These are phyloP conservation scores for Trichoderma citrinoviride DNA, from an alignment of 2,329 filamentous ascomycete genomes.

Conservation along the genomic window DNA sequence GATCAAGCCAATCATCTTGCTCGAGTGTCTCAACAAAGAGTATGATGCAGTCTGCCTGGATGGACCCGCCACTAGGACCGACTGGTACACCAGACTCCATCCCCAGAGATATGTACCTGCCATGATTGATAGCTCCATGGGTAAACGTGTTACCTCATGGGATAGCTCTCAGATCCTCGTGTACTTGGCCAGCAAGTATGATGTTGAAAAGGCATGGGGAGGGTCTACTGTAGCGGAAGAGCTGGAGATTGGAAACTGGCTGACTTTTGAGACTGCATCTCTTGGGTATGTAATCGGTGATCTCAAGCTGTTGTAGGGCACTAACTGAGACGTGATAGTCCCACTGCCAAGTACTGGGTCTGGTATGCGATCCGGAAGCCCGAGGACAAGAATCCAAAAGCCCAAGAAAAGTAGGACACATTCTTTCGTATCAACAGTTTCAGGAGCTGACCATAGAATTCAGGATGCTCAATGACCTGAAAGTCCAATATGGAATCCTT, in stretches of 20 bases:
- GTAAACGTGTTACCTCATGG: slow-evolving; percentile 13
- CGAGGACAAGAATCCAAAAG: slow-evolving; percentile 12
- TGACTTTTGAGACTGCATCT: slow-evolving; percentile 21
- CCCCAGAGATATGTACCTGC: slow-evolving; percentile 21
- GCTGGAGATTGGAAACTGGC: slow-evolving; percentile 17
- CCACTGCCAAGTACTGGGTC: slow-evolving; percentile 18
- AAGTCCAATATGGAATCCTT: slow-evolving; percentile 12
- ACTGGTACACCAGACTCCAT: slow-evolving; percentile 18
- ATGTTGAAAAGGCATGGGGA: neutral
- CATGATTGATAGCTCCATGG: slow-evolving; percentile 13
- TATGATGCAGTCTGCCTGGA: slow-evolving; percentile 15
- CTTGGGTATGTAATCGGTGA: slow-evolving; percentile 1
- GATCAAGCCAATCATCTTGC: slow-evolving; percentile 21
- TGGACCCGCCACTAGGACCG: slow-evolving; percentile 7
- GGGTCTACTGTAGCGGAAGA: slow-evolving; percentile 1
- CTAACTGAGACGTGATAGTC: neutral
- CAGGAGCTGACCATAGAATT: neutral
- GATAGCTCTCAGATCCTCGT: slow-evolving; percentile 20
- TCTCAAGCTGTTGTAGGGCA: neutral
- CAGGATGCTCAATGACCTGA: slow-evolving; percentile 8
- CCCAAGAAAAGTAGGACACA: neutral
- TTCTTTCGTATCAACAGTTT: accelerated
- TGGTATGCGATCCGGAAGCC: slow-evolving; percentile 19
- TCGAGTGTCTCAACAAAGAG: slow-evolving; percentile 1
- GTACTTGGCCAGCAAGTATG: slow-evolving; percentile 12